phyloP scores from a whole-genome alignment of 768 basidiomycete genomes.

The Crepidotus variabilis region DNA sequence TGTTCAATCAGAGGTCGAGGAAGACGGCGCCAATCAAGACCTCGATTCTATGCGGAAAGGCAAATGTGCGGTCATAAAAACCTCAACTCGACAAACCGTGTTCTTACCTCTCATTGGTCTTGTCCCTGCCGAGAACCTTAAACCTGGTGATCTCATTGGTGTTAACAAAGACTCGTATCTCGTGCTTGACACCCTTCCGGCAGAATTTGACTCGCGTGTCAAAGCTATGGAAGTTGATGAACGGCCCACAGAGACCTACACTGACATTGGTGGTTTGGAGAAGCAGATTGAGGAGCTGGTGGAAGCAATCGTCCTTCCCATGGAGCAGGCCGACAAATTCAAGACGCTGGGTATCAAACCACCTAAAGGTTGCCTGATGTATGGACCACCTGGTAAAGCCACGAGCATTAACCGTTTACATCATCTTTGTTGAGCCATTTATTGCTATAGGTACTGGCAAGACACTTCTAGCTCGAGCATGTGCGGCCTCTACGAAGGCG shows the following conservation, averaged over 20 bases:
- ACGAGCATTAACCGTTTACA: not conserved
- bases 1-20: conserved; percentile 89
- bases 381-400: conserved; percentile 86
- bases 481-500: conserved; percentile 96
- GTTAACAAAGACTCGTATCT: conserved; percentile 99
- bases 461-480: conserved; percentile 94
- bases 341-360: conserved; percentile 97
- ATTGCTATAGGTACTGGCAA: conserved; percentile 76
- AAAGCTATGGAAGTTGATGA: conserved; percentile 99
- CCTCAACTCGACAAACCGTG: conserved; percentile 96
- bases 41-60: conserved; percentile 94
- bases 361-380: conserved; percentile 98
- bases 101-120: conserved; percentile 98
- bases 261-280: conserved; percentile 96
- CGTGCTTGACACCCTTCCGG: conserved; percentile 90
- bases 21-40: conserved; percentile 95
- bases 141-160: conserved; percentile 92
- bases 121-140: conserved; percentile 87
- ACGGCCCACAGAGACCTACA: conserved; percentile 94
- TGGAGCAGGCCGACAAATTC: conserved; percentile 98
- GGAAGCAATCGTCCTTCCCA: conserved; percentile 96
- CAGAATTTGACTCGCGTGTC: conserved; percentile 96
- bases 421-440: not conserved
- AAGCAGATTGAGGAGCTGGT: conserved; percentile 99
- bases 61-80: conserved; percentile 99